A percentile compares a stretch with the other conserved stretches of the same genome.
Evolutionary conservation across 139 green algal species (phyloP).

Genomic region (Pseudopediastrum boryanum): DNA sequence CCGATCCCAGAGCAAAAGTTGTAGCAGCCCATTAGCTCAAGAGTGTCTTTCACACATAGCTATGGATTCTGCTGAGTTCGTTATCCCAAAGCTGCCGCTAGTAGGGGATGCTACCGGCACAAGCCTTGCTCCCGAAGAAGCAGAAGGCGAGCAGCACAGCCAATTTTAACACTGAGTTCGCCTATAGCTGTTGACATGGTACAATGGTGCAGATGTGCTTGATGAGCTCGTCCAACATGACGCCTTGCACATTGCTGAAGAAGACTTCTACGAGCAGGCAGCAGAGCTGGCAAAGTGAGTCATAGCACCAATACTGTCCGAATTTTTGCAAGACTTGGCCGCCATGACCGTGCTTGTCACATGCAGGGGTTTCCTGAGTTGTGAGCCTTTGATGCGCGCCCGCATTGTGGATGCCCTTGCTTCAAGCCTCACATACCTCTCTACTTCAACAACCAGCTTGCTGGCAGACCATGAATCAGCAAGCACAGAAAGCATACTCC

Average conservation of each 20-base stretch:
- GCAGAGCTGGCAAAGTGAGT: conserved; percentile 25
- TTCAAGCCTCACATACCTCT: conserved; percentile 13
- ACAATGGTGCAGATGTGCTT: conserved; percentile 3
- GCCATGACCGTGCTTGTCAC: background rate
- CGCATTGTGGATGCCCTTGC: conserved; percentile 8
- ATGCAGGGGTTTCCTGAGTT: conserved; percentile 5
- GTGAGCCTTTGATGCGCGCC: background rate
- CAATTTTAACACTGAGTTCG: background rate
- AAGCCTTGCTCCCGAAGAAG: background rate
- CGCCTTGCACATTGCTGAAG: conserved; percentile 27
- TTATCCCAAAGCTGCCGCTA: background rate
- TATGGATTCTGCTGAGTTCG: background rate
- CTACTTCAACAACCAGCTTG: conserved; percentile 7
- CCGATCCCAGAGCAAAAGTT: background rate
- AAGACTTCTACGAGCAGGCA: conserved; percentile 13
- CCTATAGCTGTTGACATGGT: background rate
- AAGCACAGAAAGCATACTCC: background rate
- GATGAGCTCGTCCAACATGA: conserved; percentile 28
- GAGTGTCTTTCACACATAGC: background rate
- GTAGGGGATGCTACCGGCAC: background rate
- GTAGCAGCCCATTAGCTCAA: background rate
- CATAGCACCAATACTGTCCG: background rate
- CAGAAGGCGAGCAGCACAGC: background rate
- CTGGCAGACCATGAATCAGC: conserved; percentile 6
- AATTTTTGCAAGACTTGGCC: background rate